Conservation (phyloP, 169 alveolate genomes). For the Eimeria brunetti region DNA sequence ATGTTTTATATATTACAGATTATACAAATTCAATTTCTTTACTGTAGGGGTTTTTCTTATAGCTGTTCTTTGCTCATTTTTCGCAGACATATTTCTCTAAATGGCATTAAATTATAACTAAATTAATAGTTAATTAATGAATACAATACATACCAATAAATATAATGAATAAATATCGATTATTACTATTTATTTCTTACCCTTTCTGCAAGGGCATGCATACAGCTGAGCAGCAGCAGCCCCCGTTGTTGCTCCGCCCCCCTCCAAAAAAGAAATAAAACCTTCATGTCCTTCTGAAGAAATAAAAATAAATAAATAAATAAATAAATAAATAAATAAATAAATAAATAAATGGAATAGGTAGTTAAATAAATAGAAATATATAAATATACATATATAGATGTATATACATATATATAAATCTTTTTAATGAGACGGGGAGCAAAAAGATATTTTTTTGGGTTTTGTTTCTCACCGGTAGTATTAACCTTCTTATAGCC, state of each 20-base stretch:
- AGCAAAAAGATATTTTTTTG: background rate
- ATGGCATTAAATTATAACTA: too few relatives aligned
- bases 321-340: background rate
- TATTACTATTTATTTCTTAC: background rate
- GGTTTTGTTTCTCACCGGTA: slow-evolving; percentile 1
- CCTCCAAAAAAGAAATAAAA: slow-evolving; percentile 33
- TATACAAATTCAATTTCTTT: too few relatives aligned
- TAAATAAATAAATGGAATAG: background rate
- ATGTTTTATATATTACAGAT: too few relatives aligned
- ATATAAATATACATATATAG: background rate
- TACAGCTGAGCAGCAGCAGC: slow-evolving; percentile 56
- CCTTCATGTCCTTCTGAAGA: background rate
- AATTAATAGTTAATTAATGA: too few relatives aligned
- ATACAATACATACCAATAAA: background rate
- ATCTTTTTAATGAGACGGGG: too few relatives aligned
- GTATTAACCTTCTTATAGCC: background rate
- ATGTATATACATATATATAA: background rate
- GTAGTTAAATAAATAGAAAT: background rate
- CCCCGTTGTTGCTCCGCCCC: background rate
- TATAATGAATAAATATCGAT: background rate
- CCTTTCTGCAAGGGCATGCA: slow-evolving; percentile 75
- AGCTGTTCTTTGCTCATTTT: too few relatives aligned
- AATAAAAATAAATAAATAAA: background rate
- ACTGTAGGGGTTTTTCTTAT: too few relatives aligned
- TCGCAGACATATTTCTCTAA: too few relatives aligned